Base-by-base conservation (phyloP, 2,329 filamentous ascomycete species). In the Chrysosporium keratinophilum region DNA sequence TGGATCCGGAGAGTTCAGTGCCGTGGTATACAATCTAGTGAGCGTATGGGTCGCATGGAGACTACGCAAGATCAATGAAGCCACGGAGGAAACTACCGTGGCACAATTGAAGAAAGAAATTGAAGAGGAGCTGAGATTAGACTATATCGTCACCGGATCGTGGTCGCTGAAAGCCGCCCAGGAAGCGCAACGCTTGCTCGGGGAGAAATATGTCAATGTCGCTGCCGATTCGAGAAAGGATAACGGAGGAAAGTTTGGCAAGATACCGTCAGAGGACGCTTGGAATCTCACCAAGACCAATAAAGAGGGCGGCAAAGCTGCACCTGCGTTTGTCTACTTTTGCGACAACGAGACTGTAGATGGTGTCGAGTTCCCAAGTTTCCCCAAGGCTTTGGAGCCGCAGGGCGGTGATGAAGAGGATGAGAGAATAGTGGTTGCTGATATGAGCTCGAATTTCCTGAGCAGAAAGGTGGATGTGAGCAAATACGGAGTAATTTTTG, bases 381-480 rank as follows among this genome's bases (percentile, higher is more conserved):
- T 86, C 64, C 91, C 91, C 20, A 72, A 83, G 58, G 68, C 70
- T 6, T 76, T 94, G 20, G 78, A 80, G 47, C 60, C 58, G 71
- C 80, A 78, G 10, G 70, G 70, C 2, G 69, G 70, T 5, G 69
- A 75, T 1, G 78, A 82, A 48, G 82, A 82, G 7, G 78, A 83
- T 49, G 80, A 82, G 33, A 82, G 83, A 0, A 79, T 95, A 56
- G 85, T 97, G 5, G 84, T 95, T 4, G 88, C 87, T 17, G 91
- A 97, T 69, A 95, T 97, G 87, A 86, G 81, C 45, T 95, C 88
- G 56, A 97, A 96, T 70, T 95, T 97, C 66, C 81, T 97, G 50
- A 88, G 87, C 45, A 77, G 88, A 42, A 79, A 78, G 58, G 79
- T 96, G 20, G 84, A 90, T 34, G 79, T 94, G 46, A 76, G 75